These are phyloP conservation scores for Butyriboletus loyo DNA, from an alignment of 768 basidiomycete species.

Conservation along the genomic window DNA sequence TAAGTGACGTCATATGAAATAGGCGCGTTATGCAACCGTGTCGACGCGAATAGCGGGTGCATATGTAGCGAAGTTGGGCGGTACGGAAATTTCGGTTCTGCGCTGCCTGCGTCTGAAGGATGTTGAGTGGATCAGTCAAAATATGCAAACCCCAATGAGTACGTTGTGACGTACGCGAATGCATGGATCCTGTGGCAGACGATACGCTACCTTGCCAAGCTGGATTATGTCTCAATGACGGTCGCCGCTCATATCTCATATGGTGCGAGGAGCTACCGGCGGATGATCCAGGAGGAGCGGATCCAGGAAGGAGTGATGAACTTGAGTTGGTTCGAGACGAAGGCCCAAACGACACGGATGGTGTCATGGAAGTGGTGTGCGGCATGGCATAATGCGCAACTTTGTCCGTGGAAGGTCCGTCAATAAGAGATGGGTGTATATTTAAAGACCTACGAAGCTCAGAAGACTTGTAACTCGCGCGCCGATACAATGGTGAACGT, in stretches of 20 bases:
- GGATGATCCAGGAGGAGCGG: conserved; percentile 38
- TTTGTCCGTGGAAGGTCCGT: conserved; percentile 6
- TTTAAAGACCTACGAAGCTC: conserved; percentile 42
- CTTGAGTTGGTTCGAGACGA: conserved; percentile 54
- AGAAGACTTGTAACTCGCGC: conserved; percentile 42
- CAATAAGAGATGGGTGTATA: neutral
- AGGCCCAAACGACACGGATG: conserved; percentile 32
- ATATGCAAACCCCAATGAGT: neutral
- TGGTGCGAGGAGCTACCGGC: conserved; percentile 41
- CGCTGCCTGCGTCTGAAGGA: conserved; percentile 18
- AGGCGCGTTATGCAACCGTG: conserved; percentile 54
- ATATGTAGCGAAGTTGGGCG: conserved; percentile 45
- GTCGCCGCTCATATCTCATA: conserved; percentile 39
- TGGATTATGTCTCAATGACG: conserved; percentile 46
- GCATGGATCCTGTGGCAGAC: conserved; percentile 36
- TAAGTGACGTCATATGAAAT: conserved; percentile 59
- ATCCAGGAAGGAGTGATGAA: conserved; percentile 45
- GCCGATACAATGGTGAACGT: conserved; percentile 39
- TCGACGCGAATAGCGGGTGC: conserved; percentile 62
- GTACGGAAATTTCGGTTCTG: conserved; percentile 22
- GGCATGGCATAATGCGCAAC: conserved; percentile 32
- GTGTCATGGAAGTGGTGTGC: conserved; percentile 29
- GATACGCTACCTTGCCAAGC: conserved; percentile 44
- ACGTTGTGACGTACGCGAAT: conserved; percentile 38
- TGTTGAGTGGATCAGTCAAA: conserved; percentile 6